Conservation (phyloP, 768 basidiomycete genomes). For the Asterophora parasitica region DNA sequence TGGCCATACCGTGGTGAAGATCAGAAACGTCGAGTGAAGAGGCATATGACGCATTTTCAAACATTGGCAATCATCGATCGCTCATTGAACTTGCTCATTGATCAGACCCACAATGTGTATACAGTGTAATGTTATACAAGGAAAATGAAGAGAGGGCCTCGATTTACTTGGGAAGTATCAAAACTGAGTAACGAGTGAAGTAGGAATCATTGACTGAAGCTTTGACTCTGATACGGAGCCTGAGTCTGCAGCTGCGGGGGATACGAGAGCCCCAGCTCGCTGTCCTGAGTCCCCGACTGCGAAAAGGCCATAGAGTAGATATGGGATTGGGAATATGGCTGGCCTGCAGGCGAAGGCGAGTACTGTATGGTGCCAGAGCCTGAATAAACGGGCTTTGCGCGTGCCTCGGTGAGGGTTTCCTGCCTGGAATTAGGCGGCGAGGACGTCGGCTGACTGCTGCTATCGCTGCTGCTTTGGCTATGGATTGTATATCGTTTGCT, state of each 20-base stretch:
- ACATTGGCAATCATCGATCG: too few relatives aligned
- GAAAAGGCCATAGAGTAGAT: conserved; percentile 16
- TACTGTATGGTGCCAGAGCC: conserved; percentile 25
- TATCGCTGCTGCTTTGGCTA: not conserved
- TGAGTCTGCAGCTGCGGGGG: conserved; percentile 43
- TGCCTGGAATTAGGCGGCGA: conserved; percentile 1
- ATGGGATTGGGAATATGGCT: conserved; percentile 4
- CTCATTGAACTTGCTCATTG: too few relatives aligned
- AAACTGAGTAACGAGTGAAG: too few relatives aligned
- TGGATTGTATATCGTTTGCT: too few relatives aligned
- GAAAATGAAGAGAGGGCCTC: too few relatives aligned
- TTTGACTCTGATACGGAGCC: conserved; percentile 50
- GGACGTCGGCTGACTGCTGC: conserved; percentile 1
- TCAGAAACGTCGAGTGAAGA: too few relatives aligned
- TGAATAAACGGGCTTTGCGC: conserved; percentile 13
- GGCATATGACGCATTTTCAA: too few relatives aligned
- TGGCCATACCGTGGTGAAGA: too few relatives aligned
- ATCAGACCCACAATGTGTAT: too few relatives aligned
- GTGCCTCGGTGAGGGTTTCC: not conserved
- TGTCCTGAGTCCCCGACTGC: conserved; percentile 16
- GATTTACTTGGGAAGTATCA: too few relatives aligned
- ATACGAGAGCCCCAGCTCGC: conserved; percentile 26
- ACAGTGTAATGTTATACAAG: too few relatives aligned
- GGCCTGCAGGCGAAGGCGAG: conserved; percentile 5
- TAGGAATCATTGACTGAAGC: conserved; percentile 22